Evolutionary conservation across 2,329 filamentous ascomycete species (phyloP).

Genomic region (Claviceps spartinae): DNA sequence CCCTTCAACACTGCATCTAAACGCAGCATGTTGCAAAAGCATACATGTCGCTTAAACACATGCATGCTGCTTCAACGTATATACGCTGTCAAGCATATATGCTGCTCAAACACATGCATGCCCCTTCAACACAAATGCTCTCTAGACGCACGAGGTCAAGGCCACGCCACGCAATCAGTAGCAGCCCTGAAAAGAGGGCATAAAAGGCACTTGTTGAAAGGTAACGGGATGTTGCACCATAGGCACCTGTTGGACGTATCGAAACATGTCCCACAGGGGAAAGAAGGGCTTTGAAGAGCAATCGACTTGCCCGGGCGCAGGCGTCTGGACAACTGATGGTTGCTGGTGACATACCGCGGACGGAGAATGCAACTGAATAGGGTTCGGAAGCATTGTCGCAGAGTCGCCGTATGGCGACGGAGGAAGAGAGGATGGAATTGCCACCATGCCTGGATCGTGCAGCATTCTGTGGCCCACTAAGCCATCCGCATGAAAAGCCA

Average conservation of each 20-base stretch:
- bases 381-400: conserved; percentile 13
- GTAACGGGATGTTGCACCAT: conserved; percentile 35
- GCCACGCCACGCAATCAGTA: conserved; percentile 17
- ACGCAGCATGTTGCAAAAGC: too few relatives aligned
- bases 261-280: conserved; percentile 38
- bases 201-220: conserved; percentile 39
- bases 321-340: conserved; percentile 8
- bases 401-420: conserved; percentile 31
- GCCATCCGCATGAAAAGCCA: conserved; percentile 7
- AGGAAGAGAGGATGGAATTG: too few relatives aligned
- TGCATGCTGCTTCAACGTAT: too few relatives aligned
- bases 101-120: too few relatives aligned
- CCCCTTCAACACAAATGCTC: too few relatives aligned
- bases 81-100: too few relatives aligned
- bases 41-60: too few relatives aligned
- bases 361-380: conserved; percentile 11
- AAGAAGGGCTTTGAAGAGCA: conserved; percentile 35
- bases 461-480: too few relatives aligned
- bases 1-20: too few relatives aligned
- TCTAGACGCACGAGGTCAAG: neutral
- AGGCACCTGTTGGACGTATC: conserved; percentile 36
- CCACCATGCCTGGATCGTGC: too few relatives aligned
- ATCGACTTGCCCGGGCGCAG: conserved; percentile 20
- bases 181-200: conserved; percentile 39
- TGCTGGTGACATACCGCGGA: conserved; percentile 21